phyloP scores from a whole-genome alignment of 306 rosid genomes.

The Morella rubra region DNA sequence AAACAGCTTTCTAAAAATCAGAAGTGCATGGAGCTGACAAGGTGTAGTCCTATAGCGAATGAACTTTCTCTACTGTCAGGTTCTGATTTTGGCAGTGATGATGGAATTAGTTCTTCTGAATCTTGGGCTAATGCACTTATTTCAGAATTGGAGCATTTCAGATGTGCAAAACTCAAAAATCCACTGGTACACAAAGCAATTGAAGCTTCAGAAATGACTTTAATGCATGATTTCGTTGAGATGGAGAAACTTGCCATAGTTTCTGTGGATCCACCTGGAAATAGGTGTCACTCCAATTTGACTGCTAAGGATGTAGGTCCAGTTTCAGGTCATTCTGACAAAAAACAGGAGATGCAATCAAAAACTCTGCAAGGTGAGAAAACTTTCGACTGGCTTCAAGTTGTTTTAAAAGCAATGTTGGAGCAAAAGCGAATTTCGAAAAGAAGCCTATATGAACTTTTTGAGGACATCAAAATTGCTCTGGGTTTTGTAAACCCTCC shows the following conservation, averaged over 20 bases:
- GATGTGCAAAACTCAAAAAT: conserved; percentile 43
- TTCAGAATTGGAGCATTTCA: conserved; percentile 51
- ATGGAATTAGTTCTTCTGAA: conserved; percentile 57
- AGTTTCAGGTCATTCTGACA: conserved; percentile 37
- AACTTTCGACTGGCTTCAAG: conserved; percentile 79
- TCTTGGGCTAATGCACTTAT: conserved; percentile 62
- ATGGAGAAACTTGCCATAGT: conserved; percentile 79
- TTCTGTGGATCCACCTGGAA: conserved; percentile 43
- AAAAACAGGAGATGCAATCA: conserved; percentile 29
- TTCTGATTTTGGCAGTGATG: conserved; percentile 51
- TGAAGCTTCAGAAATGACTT: conserved; percentile 47
- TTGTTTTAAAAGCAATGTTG: conserved; percentile 62
- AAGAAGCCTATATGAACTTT: conserved; percentile 60
- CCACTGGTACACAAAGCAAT: conserved; percentile 28
- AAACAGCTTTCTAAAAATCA: conserved; percentile 43
- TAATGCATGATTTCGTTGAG: conserved; percentile 64
- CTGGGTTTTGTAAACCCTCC: conserved; percentile 52
- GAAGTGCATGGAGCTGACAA: conserved; percentile 44
- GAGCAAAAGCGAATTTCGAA: conserved; percentile 52
- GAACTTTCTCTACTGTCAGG: conserved; percentile 43
- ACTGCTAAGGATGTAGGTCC: conserved; percentile 54
- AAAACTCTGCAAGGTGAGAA: conserved; percentile 28
- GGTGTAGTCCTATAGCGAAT: conserved; percentile 33
- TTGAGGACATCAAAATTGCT: conserved; percentile 70
- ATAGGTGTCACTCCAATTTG: conserved; percentile 25